Base-by-base conservation (phyloP, 2,329 filamentous ascomycete genomes). In the Monilinia fructigena region DNA sequence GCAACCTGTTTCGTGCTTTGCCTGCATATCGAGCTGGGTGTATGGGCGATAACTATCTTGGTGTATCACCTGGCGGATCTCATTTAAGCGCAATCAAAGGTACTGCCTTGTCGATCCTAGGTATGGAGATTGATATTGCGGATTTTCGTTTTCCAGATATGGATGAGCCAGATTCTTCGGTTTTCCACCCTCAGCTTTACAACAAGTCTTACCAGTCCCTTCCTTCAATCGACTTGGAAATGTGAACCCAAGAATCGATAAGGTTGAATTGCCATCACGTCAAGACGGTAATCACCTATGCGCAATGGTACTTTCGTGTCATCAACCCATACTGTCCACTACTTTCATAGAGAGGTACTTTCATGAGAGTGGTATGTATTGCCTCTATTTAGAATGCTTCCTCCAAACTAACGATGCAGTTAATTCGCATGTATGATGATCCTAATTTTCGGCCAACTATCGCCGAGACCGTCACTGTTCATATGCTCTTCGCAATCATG, bases 401-500 rank as follows among this genome's bases (percentile, higher is more conserved):
- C n/a, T n/a, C 8, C 58, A 12, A 12, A 53, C 67, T 69, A 48
- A 72, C 54, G n/a, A 38, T 48, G 18, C 71, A 88, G 86, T 79
- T 89, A 70, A 81, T 80, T 8, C 82, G 85, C 68, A 84, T 92
- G 64, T 93, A 93, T 74, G 88, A 92, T 72, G 88, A 93, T 63
- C 81, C 84, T 20, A 79, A 76, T 65, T 91, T 89, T 75, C 80
- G 83, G 61, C 84, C 90, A 0, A 83, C 85, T 0, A 77, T 84
- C 0, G 83, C 89, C 2, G 88, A 95, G 74, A 82, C 83, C 1
- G 89, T 91, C 52, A 86, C 86, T 66, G 82, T 93, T 0, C 89
- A 94, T 76, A 91, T 93, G 86, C 84, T 95, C 53, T 88, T 95
- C 67, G 89, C 90, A 14, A 88, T 87, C 60, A 89, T 94, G 72